A percentile compares a stretch with the other conserved stretches of the same genome.
phyloP scores from a whole-genome alignment of 73 alveolate genomes.

The Stentor roeselii region DNA sequence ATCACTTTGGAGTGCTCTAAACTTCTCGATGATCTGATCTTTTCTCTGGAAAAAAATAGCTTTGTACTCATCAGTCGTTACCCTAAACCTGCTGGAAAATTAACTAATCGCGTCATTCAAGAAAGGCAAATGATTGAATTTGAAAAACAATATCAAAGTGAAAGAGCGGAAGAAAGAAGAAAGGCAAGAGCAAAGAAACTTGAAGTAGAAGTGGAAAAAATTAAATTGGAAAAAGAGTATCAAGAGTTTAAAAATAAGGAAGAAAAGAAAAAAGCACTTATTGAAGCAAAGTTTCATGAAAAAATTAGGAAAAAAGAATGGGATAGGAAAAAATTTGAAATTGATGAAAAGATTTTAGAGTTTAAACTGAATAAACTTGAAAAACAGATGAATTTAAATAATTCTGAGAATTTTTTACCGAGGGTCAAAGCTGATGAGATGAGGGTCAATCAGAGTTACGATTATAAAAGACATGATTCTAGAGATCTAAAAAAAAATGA shows the following conservation, averaged over 20 bases:
- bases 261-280: not conserved
- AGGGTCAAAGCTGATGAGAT: no score
- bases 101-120: not conserved
- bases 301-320: no score
- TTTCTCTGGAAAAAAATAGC: not conserved
- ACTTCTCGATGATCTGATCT: not conserved
- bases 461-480: no score
- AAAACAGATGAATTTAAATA: no score
- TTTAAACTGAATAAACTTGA: no score
- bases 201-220: not conserved
- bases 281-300: no score
- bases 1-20: not conserved
- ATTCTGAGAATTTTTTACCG: no score
- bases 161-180: not conserved
- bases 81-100: conserved; percentile 23
- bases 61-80: not conserved
- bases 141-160: not conserved
- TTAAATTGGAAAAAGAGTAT: not conserved
- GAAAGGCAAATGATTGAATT: not conserved
- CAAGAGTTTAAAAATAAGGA: not conserved
- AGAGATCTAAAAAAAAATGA: no score
- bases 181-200: not conserved
- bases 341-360: no score
- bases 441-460: no score
- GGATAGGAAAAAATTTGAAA: no score